Conservation (phyloP, 2,329 filamentous ascomycete genomes). For the Hypocreales sp. region DNA sequence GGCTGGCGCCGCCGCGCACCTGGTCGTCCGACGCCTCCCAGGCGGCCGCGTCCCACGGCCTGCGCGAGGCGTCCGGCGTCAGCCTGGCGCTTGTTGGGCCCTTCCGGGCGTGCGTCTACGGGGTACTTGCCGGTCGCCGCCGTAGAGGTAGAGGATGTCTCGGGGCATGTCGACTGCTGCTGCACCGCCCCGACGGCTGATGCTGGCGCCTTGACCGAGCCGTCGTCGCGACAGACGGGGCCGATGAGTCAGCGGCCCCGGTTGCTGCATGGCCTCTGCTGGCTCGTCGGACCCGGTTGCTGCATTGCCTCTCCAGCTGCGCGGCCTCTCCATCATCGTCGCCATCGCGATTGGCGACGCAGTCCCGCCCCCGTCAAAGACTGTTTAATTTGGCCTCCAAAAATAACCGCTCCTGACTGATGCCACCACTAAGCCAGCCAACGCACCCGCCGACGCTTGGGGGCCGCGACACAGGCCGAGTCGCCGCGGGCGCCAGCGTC, state of each 20-base stretch:
- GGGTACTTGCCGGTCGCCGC: conserved; percentile 22
- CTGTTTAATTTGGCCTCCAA: no score
- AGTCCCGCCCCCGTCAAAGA: no score
- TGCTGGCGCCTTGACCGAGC: neutral
- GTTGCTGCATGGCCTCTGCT: neutral
- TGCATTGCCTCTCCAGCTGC: no score
- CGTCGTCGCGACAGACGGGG: neutral
- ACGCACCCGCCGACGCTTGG: no score
- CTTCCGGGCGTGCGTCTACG: neutral
- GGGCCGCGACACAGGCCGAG: no score
- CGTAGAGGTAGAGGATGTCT: conserved; percentile 20
- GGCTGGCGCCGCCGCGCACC: conserved; percentile 59
- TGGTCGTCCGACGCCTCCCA: conserved; percentile 63
- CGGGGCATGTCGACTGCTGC: conserved; percentile 6
- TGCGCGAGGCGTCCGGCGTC: conserved; percentile 12
- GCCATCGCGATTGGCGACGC: no score
- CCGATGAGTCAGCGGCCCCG: neutral
- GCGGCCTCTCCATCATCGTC: no score
- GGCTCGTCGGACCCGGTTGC: neutral
- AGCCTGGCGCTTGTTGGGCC: neutral
- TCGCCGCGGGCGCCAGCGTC: no score
- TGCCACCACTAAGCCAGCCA: no score
- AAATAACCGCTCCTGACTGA: no score
- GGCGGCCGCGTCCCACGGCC: conserved; percentile 39
- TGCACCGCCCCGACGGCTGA: no score